Evolutionary conservation across 1,284 basidiomycete genomes (phyloP).

Genomic region (Boletus calvinii): DNA sequence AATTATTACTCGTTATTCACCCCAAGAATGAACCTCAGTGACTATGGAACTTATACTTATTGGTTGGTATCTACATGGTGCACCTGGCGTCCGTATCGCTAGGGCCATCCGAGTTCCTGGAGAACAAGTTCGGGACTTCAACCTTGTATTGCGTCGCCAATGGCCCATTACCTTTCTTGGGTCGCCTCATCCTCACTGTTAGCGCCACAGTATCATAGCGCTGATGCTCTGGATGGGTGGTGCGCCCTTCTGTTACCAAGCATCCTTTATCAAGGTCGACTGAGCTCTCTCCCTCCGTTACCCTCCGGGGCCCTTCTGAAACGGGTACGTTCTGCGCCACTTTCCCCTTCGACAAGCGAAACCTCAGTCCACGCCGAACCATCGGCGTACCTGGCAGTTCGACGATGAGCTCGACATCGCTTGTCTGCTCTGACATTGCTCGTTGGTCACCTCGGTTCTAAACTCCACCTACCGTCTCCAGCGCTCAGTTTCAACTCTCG

Average conservation of each 20-base stretch:
- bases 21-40: constrained; percentile 7
- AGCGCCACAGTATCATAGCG: constrained; percentile 6
- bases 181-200: constrained; percentile 8
- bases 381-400: constrained; percentile 3
- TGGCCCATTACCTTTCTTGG: constrained; percentile 19
- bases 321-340: neutral
- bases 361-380: neutral
- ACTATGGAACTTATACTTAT: neutral
- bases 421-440: constrained; percentile 4
- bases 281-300: neutral
- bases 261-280: constrained; percentile 14
- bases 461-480: neutral
- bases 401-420: constrained; percentile 12
- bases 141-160: constrained; percentile 24
- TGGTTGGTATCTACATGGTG: neutral
- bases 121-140: constrained; percentile 18
- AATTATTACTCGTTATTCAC: neutral
- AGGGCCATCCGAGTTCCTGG: constrained; percentile 10
- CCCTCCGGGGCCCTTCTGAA: neutral
- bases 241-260: constrained; percentile 4
- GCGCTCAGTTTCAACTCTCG: neutral
- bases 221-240: neutral
- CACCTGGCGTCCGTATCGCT: neutral
- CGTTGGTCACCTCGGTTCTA: neutral
- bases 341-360: neutral